A percentile compares a stretch with the other conserved stretches of the same genome.
Evolutionary conservation across 148 eudicot species (phyloP).

Genomic region (Talinum fruticosum): DNA sequence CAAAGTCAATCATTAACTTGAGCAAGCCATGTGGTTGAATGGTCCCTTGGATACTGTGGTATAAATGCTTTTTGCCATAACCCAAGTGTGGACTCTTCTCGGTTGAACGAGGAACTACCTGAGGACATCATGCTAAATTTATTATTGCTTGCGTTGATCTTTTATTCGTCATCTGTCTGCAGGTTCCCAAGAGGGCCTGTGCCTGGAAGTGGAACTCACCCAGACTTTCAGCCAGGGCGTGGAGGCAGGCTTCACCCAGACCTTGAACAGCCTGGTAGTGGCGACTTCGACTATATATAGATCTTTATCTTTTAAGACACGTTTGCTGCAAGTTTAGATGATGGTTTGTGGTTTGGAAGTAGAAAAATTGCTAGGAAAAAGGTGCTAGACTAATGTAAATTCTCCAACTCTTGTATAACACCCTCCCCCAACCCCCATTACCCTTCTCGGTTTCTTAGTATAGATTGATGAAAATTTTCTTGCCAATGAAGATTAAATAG

Average conservation of each 20-base stretch:
- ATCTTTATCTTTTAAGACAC: not conserved
- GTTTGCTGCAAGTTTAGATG: not conserved
- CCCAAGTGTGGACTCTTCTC: not conserved
- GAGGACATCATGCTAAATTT: not conserved
- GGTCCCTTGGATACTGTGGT: too few species aligned
- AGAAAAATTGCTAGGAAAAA: not conserved
- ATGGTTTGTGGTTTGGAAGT: not conserved
- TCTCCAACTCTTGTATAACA: slow-evolving; percentile 1
- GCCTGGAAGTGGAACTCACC: slow-evolving; percentile 16
- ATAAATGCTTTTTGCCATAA: not conserved
- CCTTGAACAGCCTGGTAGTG: slow-evolving; percentile 61
- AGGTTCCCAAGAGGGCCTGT: slow-evolving; percentile 54
- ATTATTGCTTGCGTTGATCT: not conserved
- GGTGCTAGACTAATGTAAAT: slow-evolving; percentile 1
- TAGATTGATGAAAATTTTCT: too few species aligned
- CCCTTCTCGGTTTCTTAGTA: too few species aligned
- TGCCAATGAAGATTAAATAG: too few species aligned
- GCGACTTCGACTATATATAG: slow-evolving; percentile 62
- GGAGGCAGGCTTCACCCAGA: slow-evolving; percentile 73
- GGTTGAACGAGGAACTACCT: not conserved
- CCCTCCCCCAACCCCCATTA: too few species aligned
- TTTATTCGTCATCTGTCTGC: not conserved
- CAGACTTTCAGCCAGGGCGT: slow-evolving; percentile 28
- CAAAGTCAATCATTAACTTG: not conserved
- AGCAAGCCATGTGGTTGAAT: not conserved